phyloP scores from a whole-genome alignment of 768 basidiomycete genomes.

The Postia placenta region DNA sequence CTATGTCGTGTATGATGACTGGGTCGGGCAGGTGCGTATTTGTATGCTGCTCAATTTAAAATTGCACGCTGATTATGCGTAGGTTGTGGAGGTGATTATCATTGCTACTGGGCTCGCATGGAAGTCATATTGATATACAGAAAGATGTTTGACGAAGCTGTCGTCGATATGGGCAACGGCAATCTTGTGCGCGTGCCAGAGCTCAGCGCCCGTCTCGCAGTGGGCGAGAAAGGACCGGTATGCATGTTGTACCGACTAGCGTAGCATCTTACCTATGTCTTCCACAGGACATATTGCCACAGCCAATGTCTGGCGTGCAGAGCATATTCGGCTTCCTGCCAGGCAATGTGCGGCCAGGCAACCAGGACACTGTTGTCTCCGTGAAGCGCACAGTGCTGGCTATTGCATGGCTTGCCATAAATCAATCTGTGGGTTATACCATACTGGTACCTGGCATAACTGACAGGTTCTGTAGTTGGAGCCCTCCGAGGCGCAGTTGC shows the following conservation, averaged over 20 bases:
- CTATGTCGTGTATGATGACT: constrained; percentile 76
- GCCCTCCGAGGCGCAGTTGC: constrained; percentile 43
- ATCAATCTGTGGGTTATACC: constrained; percentile 59
- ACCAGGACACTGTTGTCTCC: constrained; percentile 58
- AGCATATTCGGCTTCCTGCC: constrained; percentile 41
- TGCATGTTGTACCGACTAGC: constrained; percentile 27
- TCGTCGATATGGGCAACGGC: constrained; percentile 61
- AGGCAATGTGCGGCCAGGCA: constrained; percentile 36
- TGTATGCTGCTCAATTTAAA: neutral
- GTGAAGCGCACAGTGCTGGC: constrained; percentile 76
- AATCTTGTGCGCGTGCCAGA: constrained; percentile 71
- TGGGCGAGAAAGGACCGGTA: constrained; percentile 75
- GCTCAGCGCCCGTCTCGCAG: constrained; percentile 64
- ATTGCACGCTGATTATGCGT: neutral
- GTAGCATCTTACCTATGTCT: neutral
- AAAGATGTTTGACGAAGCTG: constrained; percentile 80
- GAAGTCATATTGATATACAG: constrained; percentile 8
- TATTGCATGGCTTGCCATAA: constrained; percentile 82
- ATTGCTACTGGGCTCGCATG: constrained; percentile 3
- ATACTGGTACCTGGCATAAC: constrained; percentile 4
- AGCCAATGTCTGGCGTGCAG: constrained; percentile 38
- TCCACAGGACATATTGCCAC: constrained; percentile 60
- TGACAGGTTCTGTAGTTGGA: constrained; percentile 44
- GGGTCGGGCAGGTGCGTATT: constrained; percentile 80
- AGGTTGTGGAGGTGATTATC: constrained; percentile 71